phyloP scores from a whole-genome alignment of 1,284 basidiomycete genomes.

The Leccinum fallax region DNA sequence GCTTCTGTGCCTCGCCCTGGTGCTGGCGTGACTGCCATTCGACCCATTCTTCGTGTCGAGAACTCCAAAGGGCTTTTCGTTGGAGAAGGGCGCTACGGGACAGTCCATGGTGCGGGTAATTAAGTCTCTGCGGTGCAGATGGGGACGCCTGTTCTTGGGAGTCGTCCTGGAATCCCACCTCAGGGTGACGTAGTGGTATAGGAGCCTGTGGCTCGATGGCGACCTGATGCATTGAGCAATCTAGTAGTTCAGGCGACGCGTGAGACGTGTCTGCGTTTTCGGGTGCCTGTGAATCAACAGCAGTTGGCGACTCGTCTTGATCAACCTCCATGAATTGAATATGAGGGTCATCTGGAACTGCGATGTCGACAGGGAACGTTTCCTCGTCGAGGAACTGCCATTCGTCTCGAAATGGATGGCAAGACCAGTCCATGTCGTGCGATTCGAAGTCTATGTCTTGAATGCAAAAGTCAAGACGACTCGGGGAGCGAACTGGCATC shows the following conservation, averaged over 20 bases:
- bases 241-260: slow-evolving; percentile 5
- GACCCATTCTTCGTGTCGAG: slow-evolving; percentile 52
- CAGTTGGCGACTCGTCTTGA: slow-evolving; percentile 6
- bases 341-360: background rate
- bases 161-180: slow-evolving; percentile 6
- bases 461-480: slow-evolving; percentile 37
- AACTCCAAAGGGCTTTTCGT: slow-evolving; percentile 60
- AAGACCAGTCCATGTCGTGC: slow-evolving; percentile 18
- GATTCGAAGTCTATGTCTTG: slow-evolving; percentile 5
- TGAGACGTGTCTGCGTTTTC: background rate
- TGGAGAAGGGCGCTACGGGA: slow-evolving; percentile 59
- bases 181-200: slow-evolving; percentile 23
- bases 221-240: slow-evolving; percentile 1
- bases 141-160: slow-evolving; percentile 5
- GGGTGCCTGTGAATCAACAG: slow-evolving; percentile 6
- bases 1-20: slow-evolving; percentile 6
- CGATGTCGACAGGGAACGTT: slow-evolving; percentile 4
- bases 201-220: slow-evolving; percentile 18
- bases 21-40: slow-evolving; percentile 36
- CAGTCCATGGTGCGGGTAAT: slow-evolving; percentile 51
- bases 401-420: background rate
- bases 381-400: slow-evolving; percentile 13
- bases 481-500: slow-evolving; percentile 32
- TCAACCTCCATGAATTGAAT: background rate
- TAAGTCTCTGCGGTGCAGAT: slow-evolving; percentile 21